Percentiles rank a stretch among this genome's conserved stretches.
phyloP scores from a whole-genome alignment of 768 basidiomycete genomes.

The Russula sp. region DNA sequence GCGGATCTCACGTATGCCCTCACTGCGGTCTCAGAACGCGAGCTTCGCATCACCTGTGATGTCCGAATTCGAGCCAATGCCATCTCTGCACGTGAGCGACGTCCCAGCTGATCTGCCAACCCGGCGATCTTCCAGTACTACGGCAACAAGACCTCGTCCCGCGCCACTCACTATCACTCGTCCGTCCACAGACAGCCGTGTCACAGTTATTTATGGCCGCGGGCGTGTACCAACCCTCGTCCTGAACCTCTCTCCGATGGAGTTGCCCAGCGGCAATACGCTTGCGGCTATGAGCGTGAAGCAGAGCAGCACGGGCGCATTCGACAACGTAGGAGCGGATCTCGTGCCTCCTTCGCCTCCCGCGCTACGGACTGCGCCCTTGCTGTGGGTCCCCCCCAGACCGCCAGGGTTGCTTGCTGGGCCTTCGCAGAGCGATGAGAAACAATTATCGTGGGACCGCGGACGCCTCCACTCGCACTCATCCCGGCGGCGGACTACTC shows the following conservation, averaged over 20 bases:
- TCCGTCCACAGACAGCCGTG: neutral
- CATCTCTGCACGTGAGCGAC: neutral
- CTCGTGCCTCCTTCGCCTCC: neutral
- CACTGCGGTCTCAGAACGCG: neutral
- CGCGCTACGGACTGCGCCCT: neutral
- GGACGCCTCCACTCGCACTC: neutral
- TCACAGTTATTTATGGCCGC: slow-evolving; percentile 6
- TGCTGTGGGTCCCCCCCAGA: neutral
- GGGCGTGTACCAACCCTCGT: slow-evolving; percentile 21
- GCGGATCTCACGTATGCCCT: slow-evolving; percentile 12
- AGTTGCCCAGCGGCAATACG: neutral
- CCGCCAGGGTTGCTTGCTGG: neutral
- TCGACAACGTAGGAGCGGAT: neutral
- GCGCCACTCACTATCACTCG: neutral
- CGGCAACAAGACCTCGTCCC: neutral
- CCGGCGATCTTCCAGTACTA: neutral
- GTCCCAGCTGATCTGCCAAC: neutral
- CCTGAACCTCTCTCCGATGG: slow-evolving; percentile 9
- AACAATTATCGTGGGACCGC: neutral
- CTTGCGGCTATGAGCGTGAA: slow-evolving; percentile 5
- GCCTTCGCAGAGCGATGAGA: neutral
- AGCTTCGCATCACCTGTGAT: neutral
- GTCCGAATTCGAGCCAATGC: neutral
- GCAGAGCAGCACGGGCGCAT: neutral
- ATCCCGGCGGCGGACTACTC: slow-evolving; percentile 4